A percentile compares a stretch with the other conserved stretches of the same genome.
Evolutionary conservation across 2,329 filamentous ascomycete species (phyloP).

Genomic region (Colletotrichum sp.): DNA sequence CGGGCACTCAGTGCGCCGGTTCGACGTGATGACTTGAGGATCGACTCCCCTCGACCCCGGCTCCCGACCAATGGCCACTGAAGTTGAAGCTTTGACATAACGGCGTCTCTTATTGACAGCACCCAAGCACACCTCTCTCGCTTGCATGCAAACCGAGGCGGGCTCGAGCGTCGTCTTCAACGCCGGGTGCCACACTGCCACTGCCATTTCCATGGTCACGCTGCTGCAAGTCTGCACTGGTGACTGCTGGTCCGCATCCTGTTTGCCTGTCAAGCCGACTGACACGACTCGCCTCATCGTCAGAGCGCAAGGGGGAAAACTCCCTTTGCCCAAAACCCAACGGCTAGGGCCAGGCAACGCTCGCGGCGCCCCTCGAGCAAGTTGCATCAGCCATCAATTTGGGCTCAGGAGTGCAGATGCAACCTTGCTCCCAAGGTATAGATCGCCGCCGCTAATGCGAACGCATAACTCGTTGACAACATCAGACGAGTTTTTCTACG

Average conservation of each 20-base stretch:
- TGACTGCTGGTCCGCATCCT: neutral
- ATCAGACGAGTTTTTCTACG: neutral
- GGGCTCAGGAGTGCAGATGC: neutral
- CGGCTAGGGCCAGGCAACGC: neutral
- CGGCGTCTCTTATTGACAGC: slow-evolving; percentile 13
- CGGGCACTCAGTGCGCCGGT: neutral
- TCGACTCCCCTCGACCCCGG: neutral
- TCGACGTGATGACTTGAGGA: neutral
- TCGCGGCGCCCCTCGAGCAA: neutral
- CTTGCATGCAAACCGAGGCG: slow-evolving; percentile 2
- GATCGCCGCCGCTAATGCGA: slow-evolving; percentile 11
- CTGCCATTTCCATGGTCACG: neutral
- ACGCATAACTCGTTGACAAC: neutral
- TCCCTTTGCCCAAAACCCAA: neutral
- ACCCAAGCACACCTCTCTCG: slow-evolving; percentile 2
- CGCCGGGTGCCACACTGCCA: neutral
- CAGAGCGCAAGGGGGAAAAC: neutral
- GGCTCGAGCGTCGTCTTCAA: slow-evolving; percentile 19
- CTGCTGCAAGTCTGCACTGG: neutral
- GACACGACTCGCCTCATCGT: slow-evolving; percentile 2
- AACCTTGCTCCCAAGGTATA: neutral
- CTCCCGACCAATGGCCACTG: neutral
- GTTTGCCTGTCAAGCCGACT: neutral
- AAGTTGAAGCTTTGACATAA: slow-evolving; percentile 19
- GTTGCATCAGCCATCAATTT: neutral